Evolutionary conservation across 2,329 filamentous ascomycete genomes (phyloP).

Genomic region (Biscogniauxia sp.): DNA sequence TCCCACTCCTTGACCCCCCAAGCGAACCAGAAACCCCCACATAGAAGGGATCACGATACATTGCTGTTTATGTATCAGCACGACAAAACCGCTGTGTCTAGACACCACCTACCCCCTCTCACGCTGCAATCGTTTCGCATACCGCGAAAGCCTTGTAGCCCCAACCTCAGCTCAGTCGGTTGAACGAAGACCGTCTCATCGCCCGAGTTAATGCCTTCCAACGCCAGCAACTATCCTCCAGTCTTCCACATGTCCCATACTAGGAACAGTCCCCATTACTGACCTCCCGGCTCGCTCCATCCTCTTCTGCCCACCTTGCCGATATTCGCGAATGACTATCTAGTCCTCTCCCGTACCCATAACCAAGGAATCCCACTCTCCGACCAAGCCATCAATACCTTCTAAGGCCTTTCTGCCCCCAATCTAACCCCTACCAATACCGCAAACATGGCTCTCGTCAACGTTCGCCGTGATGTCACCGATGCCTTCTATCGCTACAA

Average conservation of each 20-base stretch:
- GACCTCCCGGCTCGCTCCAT: slow-evolving; percentile 46
- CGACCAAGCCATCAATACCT: slow-evolving; percentile 3
- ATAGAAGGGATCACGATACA: slow-evolving; percentile 37
- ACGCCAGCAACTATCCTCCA: slow-evolving; percentile 47
- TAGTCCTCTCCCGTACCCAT: slow-evolving; percentile 21
- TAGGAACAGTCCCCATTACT: slow-evolving; percentile 53
- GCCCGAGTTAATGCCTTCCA: slow-evolving; percentile 57
- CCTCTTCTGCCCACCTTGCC: slow-evolving; percentile 35
- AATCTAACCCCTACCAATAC: slow-evolving; percentile 31
- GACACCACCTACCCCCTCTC: slow-evolving; percentile 80
- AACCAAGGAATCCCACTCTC: slow-evolving; percentile 24
- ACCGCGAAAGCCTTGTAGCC: slow-evolving; percentile 90
- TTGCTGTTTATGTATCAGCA: slow-evolving; percentile 98
- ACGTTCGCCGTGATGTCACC: slow-evolving; percentile 96
- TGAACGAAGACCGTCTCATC: slow-evolving; percentile 54
- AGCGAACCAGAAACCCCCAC: slow-evolving; percentile 26
- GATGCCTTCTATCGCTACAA: slow-evolving; percentile 99
- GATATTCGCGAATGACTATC: slow-evolving; percentile 32
- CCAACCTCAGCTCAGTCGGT: slow-evolving; percentile 87
- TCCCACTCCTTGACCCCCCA: slow-evolving; percentile 10
- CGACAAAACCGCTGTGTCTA: slow-evolving; percentile 85
- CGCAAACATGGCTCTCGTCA: slow-evolving; percentile 91
- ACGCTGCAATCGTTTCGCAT: slow-evolving; percentile 97
- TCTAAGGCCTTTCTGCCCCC: neutral
- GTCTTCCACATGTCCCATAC: slow-evolving; percentile 56